Evolutionary conservation across 208 protist genomes (phyloP).

Genomic region (Porcisia deanei): DNA sequence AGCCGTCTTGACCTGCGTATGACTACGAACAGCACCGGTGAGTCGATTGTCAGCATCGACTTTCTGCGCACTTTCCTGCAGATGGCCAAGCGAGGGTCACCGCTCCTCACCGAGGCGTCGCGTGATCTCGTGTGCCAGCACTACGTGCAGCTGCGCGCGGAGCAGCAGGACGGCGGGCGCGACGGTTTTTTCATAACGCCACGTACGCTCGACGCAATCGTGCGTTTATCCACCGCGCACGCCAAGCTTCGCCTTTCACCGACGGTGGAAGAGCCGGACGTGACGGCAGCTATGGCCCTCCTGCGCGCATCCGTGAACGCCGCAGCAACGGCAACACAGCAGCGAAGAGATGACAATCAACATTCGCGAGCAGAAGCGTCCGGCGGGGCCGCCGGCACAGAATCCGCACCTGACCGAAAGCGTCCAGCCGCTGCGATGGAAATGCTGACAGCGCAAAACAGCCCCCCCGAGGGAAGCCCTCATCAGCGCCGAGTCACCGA

Average conservation of each 20-base stretch:
- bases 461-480: neutral
- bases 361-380: slow-evolving; percentile 37
- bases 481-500: neutral
- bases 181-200: slow-evolving; percentile 94
- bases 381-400: neutral
- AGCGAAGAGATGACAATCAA: slow-evolving; percentile 70
- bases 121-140: slow-evolving; percentile 81
- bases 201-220: slow-evolving; percentile 97
- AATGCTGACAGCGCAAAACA: neutral
- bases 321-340: slow-evolving; percentile 63
- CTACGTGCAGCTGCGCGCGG: slow-evolving; percentile 92
- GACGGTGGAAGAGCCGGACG: slow-evolving; percentile 85
- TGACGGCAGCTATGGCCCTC: slow-evolving; percentile 84
- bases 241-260: slow-evolving; percentile 93
- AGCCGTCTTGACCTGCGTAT: slow-evolving; percentile 59
- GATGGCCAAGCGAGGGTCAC: slow-evolving; percentile 85
- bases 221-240: slow-evolving; percentile 95
- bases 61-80: slow-evolving; percentile 98
- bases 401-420: slow-evolving; percentile 19
- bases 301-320: slow-evolving; percentile 84
- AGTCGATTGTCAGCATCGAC: slow-evolving; percentile 92
- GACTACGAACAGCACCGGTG: slow-evolving; percentile 82
- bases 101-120: slow-evolving; percentile 87
- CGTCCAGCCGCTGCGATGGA: slow-evolving; percentile 19
- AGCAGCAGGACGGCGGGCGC: slow-evolving; percentile 69